Evolutionary conservation across 176 grass and related monocot genomes (phyloP), one percentile per base, ranked within the genome.

Genomic region (Themeda triandra): DNA sequence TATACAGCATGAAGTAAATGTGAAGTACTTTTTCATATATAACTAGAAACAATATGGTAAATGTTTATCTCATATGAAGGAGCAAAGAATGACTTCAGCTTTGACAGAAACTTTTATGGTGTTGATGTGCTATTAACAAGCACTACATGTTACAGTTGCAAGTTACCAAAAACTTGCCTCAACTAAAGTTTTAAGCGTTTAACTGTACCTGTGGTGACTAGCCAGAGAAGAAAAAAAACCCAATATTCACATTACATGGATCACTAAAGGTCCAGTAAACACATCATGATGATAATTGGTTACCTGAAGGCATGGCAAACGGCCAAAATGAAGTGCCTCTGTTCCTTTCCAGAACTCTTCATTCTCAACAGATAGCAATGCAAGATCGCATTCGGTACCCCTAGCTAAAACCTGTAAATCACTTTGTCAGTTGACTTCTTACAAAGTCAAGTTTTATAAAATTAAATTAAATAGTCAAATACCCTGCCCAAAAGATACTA

Each of bases 221-320:
- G 30, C 46, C 30, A 63, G 27, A 82, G 27, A 17, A 44, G 40
- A 35, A 19, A 10, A 18, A 6, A 53, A 53, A 19, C 1, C 31
- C 17, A 24, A 69, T 53, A 69, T 67, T 28, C 59, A 64, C 17
- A 63, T 48, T 31, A 42, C 13, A 9, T 45, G 10, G 27, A 81
- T 9, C 24, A 85, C 45, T 79, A 69, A 49, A 78, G 49, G 73
- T 28, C 48, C 37, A 71, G 35, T 40, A 75, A 39, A 35, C 28
- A 37, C 32, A 86, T 77, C 37, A 66, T 66, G 37, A 37, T 32
- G 78, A 86, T 77, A 60, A 40, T 70, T 56, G 18, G 29, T 83
- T 83, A 96, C 96, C 96, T 99, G 96, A 89, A 99, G 96, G 63
- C 87, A 87, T 87, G 96, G 96, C 82, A 99, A 90, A 30, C 87